Percentiles rank a stretch among this genome's conserved stretches.
Conservation (phyloP, 352 stramenopile species). For the Pythium pectinolyticum region DNA sequence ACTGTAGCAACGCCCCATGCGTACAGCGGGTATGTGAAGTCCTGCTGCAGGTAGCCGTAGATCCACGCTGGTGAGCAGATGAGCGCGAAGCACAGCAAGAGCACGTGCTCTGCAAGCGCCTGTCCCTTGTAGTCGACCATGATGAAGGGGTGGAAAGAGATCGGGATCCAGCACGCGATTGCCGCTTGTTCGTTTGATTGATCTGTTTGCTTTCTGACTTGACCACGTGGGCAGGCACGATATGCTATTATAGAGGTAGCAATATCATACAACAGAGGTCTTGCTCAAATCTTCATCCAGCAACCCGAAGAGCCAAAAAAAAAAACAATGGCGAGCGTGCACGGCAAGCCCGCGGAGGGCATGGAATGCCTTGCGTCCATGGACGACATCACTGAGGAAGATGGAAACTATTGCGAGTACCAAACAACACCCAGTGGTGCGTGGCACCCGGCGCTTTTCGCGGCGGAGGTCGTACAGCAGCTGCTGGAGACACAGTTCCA, state of each 20-base stretch:
- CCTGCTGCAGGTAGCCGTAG: constrained; percentile 81
- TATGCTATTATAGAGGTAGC: constrained; percentile 12
- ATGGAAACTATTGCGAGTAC: constrained; percentile 91
- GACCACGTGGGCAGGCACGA: constrained; percentile 21
- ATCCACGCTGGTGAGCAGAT: constrained; percentile 82
- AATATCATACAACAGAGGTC: background rate
- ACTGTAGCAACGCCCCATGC: constrained; percentile 64
- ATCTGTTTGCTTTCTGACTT: background rate
- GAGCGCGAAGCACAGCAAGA: constrained; percentile 67
- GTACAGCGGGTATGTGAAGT: constrained; percentile 79
- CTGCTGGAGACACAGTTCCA: constrained; percentile 90
- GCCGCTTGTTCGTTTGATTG: constrained; percentile 4
- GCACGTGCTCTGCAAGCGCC: constrained; percentile 57
- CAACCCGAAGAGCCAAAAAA: constrained; percentile 5
- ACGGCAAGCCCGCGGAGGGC: constrained; percentile 80
- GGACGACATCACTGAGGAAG: constrained; percentile 94
- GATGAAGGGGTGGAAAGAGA: background rate
- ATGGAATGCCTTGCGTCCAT: constrained; percentile 93
- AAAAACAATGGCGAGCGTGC: constrained; percentile 27
- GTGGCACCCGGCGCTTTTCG: constrained; percentile 87
- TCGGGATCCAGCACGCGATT: background rate
- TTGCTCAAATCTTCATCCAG: too few relatives aligned
- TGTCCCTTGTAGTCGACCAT: constrained; percentile 91
- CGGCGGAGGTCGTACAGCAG: constrained; percentile 74
- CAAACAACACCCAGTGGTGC: constrained; percentile 86